phyloP scores from a whole-genome alignment of 2,329 filamentous ascomycete species.

The Calonectria multiphialidica region DNA sequence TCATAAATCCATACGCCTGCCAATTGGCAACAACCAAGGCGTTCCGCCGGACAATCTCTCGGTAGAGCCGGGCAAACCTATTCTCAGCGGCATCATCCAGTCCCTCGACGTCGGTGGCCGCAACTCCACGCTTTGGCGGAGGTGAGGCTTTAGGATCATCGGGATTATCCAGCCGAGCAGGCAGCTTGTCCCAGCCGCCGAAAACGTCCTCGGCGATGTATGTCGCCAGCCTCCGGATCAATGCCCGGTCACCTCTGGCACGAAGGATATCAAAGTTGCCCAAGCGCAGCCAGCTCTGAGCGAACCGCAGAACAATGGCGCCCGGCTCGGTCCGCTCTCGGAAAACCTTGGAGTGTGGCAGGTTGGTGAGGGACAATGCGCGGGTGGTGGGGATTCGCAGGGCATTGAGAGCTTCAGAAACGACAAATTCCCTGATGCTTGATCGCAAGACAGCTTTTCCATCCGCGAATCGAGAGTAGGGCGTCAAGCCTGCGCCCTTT shows the following conservation, averaged over 20 bases:
- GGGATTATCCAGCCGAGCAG: conserved; percentile 67
- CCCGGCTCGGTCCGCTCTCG: conserved; percentile 89
- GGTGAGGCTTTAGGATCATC: conserved; percentile 58
- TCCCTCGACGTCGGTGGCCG: conserved; percentile 73
- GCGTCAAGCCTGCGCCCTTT: conserved; percentile 93
- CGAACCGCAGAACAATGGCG: conserved; percentile 92
- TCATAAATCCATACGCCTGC: conserved; percentile 99
- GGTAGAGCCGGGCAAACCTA: conserved; percentile 86
- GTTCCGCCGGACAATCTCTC: conserved; percentile 88
- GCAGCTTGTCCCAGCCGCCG: conserved; percentile 87
- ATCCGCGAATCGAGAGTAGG: conserved; percentile 96
- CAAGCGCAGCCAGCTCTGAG: conserved; percentile 90
- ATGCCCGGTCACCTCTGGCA: conserved; percentile 80
- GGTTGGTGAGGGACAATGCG: conserved; percentile 83
- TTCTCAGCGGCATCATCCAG: conserved; percentile 80
- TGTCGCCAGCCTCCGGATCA: conserved; percentile 80
- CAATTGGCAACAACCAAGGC: conserved; percentile 90
- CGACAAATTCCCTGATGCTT: conserved; percentile 93
- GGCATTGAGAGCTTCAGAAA: conserved; percentile 89
- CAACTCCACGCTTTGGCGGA: conserved; percentile 63
- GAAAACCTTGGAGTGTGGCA: conserved; percentile 78
- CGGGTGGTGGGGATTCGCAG: conserved; percentile 88
- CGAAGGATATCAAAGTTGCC: conserved; percentile 97
- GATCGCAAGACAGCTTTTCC: conserved; percentile 93
- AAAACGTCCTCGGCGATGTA: conserved; percentile 92